Percentiles rank a stretch among this genome's conserved stretches.
phyloP scores from a whole-genome alignment of 1,284 basidiomycete genomes.

The Cerrena zonata region DNA sequence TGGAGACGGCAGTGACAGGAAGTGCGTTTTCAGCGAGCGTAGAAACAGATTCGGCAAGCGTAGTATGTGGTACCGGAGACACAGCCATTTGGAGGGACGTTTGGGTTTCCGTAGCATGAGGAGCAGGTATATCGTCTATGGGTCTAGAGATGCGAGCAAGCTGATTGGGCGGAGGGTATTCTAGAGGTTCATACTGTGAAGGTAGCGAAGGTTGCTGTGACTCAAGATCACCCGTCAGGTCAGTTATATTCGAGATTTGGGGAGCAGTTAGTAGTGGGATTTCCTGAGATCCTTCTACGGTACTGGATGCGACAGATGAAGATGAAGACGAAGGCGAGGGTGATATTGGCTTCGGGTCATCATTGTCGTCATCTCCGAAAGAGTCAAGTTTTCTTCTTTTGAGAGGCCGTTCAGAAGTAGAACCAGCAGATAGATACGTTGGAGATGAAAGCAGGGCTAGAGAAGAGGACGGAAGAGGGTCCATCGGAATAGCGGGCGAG shows the following conservation, averaged over 20 bases:
- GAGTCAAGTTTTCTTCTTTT: too few relatives aligned
- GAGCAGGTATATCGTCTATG: background rate
- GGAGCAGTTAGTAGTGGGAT: background rate
- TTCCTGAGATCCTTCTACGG: background rate
- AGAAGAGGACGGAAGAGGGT: too few relatives aligned
- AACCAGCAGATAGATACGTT: too few relatives aligned
- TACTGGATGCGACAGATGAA: background rate
- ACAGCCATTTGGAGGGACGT: background rate
- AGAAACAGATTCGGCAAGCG: too few relatives aligned
- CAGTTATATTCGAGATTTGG: background rate
- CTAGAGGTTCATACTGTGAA: background rate
- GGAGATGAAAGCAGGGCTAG: too few relatives aligned
- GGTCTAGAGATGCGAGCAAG: background rate
- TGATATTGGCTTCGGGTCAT: background rate
- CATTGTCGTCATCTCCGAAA: too few relatives aligned
- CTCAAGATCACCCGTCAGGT: background rate
- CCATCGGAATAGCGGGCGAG: too few relatives aligned
- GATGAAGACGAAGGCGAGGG: background rate
- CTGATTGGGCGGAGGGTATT: background rate
- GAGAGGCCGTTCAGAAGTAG: too few relatives aligned
- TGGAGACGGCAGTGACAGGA: background rate
- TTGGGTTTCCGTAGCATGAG: background rate
- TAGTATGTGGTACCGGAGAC: too few relatives aligned
- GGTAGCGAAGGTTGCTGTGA: background rate
- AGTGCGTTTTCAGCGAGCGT: background rate